Evolutionary conservation across 768 basidiomycete species (phyloP), one percentile per base, ranked within the genome.

Genomic region (Macrolepiota dolichaula): DNA sequence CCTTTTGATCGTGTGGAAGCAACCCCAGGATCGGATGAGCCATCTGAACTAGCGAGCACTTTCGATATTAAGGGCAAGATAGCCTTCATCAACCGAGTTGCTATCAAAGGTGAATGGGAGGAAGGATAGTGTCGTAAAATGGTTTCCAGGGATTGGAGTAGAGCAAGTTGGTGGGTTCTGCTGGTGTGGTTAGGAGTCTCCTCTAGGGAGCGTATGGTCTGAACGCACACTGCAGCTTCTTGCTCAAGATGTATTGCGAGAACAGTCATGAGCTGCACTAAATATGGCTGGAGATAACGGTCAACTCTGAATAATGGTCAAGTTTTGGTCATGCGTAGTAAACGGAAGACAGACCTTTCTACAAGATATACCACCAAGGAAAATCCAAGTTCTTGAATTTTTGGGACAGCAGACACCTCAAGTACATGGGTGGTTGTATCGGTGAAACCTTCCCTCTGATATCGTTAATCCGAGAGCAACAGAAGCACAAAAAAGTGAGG

Each of bases 211-310:
- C 11, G 47, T 19, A 55, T n/a, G 27, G 42, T 38, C 46, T 32
- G 29, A 25, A 69, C 84, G 66, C 70, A 89, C 88, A 76, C 44
- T 12, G 77, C 72, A 19, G 72, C 70, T 12, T 75, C 74, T 61
- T 81, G 83, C 69, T 93, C 91, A 0, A 93, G 74, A 61, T 86
- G 89, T 65, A 79, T 84, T 1, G 77, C 71, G 19, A 93, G 67
- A 46, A 78, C 73, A 22, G 78, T 76, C 15, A 83, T 66, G n/a
- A 94, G 57, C 51, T 77, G 81, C n/a, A 81, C 71, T 1, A 75
- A 55, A 66, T 89, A 77, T 0, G 91, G 81, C 24, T 81, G 79
- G 25, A 94, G 67, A 62, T 84, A 79, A 50, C 78, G 77, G 15
- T 74, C 76, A 15, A 79, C 72, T 55, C 92, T 94, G 7, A 32